Evolutionary conservation across 169 alveolate genomes (phyloP).

Genomic region (Eimeria mitis): DNA sequence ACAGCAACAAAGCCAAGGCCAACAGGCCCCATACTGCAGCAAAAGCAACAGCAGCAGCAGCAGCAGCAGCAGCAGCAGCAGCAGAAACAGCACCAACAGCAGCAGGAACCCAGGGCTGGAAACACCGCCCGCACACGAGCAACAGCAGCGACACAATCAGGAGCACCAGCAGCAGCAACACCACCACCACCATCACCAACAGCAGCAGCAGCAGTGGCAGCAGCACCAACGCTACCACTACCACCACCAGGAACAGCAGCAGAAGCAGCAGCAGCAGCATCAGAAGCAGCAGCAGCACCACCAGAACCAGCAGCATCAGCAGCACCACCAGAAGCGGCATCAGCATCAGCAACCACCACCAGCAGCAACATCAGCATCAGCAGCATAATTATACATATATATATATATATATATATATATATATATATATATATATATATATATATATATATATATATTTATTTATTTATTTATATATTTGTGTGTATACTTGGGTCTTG

Average conservation of each 20-base stretch:
- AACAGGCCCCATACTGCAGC: too few species aligned
- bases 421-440: too few species aligned
- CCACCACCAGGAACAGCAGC: not conserved
- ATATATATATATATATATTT: too few species aligned
- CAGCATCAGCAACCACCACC: too few species aligned
- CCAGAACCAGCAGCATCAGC: not conserved
- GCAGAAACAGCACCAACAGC: conserved; percentile 37
- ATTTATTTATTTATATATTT: too few species aligned
- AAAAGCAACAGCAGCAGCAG: too few species aligned
- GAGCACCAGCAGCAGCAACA: conserved; percentile 18
- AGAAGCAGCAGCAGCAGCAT: conserved; percentile 4
- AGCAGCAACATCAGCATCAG: too few species aligned
- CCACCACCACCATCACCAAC: not conserved
- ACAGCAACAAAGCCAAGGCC: too few species aligned
- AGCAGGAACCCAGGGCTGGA: not conserved
- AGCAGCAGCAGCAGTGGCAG: not conserved
- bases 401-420: too few species aligned
- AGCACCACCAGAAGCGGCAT: too few species aligned
- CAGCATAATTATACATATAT: too few species aligned
- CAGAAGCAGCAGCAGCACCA: not conserved
- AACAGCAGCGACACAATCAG: not conserved
- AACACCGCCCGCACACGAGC: too few species aligned
- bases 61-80: conserved; percentile 50
- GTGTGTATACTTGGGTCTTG: conserved; percentile 4
- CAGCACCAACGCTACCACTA: not conserved